These are phyloP conservation scores for Termitomyces sp. DNA, from an alignment of 768 basidiomycete species.

Conservation along the genomic window DNA sequence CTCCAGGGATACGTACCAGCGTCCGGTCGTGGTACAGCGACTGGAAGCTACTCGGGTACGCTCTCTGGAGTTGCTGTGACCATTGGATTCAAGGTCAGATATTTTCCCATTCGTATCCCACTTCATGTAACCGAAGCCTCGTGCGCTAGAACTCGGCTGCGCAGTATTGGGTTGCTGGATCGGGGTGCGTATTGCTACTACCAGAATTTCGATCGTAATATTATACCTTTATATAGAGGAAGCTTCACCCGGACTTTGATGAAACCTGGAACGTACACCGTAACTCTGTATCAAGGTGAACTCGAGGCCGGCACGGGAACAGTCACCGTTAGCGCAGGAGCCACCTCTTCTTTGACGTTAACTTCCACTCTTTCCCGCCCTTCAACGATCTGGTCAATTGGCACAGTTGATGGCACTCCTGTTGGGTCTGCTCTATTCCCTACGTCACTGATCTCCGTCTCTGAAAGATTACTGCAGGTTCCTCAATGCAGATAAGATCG, in stretches of 20 bases:
- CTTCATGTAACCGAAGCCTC: background rate
- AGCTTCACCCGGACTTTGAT: constrained; percentile 40
- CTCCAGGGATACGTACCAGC: constrained; percentile 41
- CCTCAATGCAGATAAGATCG: constrained; percentile 46
- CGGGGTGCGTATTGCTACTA: constrained; percentile 26
- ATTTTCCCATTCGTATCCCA: background rate
- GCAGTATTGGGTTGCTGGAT: constrained; percentile 43
- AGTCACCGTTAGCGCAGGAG: constrained; percentile 38
- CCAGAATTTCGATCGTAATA: background rate
- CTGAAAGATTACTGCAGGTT: constrained; percentile 23
- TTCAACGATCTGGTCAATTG: constrained; percentile 41
- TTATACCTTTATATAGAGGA: constrained; percentile 23
- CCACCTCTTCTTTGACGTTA: constrained; percentile 31
- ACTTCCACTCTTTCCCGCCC: constrained; percentile 29
- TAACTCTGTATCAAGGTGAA: constrained; percentile 43
- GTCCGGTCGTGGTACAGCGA: constrained; percentile 42
- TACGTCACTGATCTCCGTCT: background rate
- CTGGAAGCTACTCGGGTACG: constrained; percentile 39
- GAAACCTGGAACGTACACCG: constrained; percentile 48
- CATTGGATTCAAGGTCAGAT: constrained; percentile 37
- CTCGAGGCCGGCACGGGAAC: constrained; percentile 39
- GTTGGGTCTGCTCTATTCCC: constrained; percentile 24
- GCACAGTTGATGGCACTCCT: constrained; percentile 44
- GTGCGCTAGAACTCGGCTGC: constrained; percentile 34
- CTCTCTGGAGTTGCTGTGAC: constrained; percentile 35